Evolutionary conservation across 305 asterid genomes (phyloP).

Genomic region (Fraxinus ornus): DNA sequence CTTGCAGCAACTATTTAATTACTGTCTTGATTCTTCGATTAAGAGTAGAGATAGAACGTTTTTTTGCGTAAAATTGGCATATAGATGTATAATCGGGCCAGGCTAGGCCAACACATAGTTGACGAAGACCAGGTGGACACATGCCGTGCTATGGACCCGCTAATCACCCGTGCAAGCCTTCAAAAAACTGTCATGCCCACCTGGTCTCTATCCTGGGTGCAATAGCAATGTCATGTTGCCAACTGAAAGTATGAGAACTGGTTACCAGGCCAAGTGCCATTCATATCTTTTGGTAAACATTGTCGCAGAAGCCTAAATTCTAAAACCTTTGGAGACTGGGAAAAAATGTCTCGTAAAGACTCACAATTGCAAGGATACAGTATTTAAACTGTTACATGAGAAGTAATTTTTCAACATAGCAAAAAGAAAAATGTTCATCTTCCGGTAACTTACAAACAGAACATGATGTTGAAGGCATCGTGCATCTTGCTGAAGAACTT

Average conservation of each 20-base stretch:
- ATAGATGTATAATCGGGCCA: neutral
- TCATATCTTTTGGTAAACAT: neutral
- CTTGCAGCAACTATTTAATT: neutral
- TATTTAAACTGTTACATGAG: neutral
- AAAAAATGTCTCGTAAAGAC: neutral
- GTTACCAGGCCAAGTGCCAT: neutral
- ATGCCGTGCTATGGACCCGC: neutral
- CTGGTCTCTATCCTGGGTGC: too few relatives aligned
- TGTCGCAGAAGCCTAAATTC: neutral
- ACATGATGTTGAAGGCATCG: conserved; percentile 58
- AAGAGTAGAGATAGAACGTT: neutral
- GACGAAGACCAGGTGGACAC: neutral
- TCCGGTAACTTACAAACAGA: conserved; percentile 44
- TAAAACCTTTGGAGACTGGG: neutral
- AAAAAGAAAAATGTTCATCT: neutral
- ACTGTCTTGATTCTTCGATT: neutral
- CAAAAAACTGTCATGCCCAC: neutral
- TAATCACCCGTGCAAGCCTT: neutral
- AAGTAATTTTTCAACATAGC: neutral
- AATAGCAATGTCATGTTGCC: too few relatives aligned
- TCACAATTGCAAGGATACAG: neutral
- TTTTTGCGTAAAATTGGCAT: neutral
- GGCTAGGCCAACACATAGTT: neutral
- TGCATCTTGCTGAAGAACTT: conserved; percentile 72
- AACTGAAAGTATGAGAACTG: neutral